Percentiles rank a stretch among this genome's conserved stretches.
Conservation (phyloP, 371 early-diverging fungal species). For the Mortierella sp. region DNA sequence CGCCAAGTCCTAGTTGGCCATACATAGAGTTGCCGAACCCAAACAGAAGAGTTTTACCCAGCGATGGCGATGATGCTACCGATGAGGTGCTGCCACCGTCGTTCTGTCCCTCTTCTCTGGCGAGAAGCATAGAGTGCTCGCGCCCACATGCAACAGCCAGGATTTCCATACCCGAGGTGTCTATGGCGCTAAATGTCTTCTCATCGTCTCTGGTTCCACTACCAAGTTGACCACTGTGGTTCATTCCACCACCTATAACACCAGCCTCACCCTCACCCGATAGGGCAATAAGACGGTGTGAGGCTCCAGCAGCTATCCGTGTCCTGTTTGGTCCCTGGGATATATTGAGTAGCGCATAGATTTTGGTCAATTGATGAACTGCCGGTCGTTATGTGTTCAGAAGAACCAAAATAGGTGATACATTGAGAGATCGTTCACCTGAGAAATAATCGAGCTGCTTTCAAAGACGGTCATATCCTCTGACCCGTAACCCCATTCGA, state of each 20-base stretch:
- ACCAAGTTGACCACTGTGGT: constrained; percentile 54
- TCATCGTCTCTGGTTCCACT: constrained; percentile 21
- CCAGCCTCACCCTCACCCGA: constrained; percentile 37
- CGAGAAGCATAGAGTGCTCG: constrained; percentile 69
- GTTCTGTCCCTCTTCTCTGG: constrained; percentile 1
- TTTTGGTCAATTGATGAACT: background rate
- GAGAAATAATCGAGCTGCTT: constrained; percentile 22
- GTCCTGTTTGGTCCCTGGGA: constrained; percentile 34
- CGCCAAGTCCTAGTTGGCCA: constrained; percentile 57
- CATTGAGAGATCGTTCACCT: constrained; percentile 11
- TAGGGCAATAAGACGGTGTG: constrained; percentile 43
- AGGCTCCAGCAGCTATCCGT: constrained; percentile 51
- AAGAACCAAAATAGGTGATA: background rate
- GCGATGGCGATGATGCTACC: background rate
- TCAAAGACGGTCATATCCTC: constrained; percentile 28
- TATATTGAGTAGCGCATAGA: background rate
- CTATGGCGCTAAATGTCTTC: constrained; percentile 26
- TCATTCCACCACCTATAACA: constrained; percentile 47
- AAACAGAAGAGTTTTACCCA: constrained; percentile 39
- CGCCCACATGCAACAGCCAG: constrained; percentile 65
- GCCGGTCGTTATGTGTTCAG: too few species aligned
- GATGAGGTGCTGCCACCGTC: background rate
- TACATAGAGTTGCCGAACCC: constrained; percentile 59
- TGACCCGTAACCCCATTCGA: constrained; percentile 49
- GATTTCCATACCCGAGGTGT: constrained; percentile 37